Percentiles rank a stretch among this genome's conserved stretches.
phyloP scores from a whole-genome alignment of 2,329 filamentous ascomycete species.

The Xylariaceae sp. region DNA sequence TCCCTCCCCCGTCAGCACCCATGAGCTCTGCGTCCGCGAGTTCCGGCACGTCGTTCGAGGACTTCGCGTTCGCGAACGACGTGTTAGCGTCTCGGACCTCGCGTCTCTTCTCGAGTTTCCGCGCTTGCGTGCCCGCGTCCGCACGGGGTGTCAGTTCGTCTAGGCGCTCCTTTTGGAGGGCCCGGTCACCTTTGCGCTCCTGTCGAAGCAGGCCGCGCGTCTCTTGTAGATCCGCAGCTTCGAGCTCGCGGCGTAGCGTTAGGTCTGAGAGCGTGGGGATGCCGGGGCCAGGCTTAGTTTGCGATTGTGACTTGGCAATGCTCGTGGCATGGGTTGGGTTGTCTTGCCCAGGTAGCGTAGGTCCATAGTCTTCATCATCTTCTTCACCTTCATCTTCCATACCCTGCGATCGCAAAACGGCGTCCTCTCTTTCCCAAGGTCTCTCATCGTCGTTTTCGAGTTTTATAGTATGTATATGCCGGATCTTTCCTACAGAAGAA shows the following conservation, averaged over 20 bases:
- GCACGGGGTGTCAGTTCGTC: slow-evolving; percentile 86
- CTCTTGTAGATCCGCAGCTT: slow-evolving; percentile 56
- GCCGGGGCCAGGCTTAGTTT: slow-evolving; percentile 55
- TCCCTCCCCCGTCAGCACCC: slow-evolving; percentile 64
- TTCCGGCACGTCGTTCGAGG: slow-evolving; percentile 58
- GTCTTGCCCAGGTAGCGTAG: slow-evolving; percentile 41
- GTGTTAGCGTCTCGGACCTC: slow-evolving; percentile 76
- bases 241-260: slow-evolving; percentile 60
- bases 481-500: neutral
- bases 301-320: slow-evolving; percentile 26
- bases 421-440: neutral
- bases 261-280: slow-evolving; percentile 80
- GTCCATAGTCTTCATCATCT: slow-evolving; percentile 65
- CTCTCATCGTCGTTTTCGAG: neutral
- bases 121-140: slow-evolving; percentile 81
- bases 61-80: slow-evolving; percentile 73
- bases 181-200: slow-evolving; percentile 69
- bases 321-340: slow-evolving; percentile 6
- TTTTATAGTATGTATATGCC: neutral
- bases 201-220: slow-evolving; percentile 60
- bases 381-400: slow-evolving; percentile 33
- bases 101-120: slow-evolving; percentile 83
- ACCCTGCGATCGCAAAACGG: slow-evolving; percentile 3
- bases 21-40: slow-evolving; percentile 78
- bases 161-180: slow-evolving; percentile 71